Evolutionary conservation across 257 asterid genomes (phyloP).

Genomic region (Solanum corneliomulleri): DNA sequence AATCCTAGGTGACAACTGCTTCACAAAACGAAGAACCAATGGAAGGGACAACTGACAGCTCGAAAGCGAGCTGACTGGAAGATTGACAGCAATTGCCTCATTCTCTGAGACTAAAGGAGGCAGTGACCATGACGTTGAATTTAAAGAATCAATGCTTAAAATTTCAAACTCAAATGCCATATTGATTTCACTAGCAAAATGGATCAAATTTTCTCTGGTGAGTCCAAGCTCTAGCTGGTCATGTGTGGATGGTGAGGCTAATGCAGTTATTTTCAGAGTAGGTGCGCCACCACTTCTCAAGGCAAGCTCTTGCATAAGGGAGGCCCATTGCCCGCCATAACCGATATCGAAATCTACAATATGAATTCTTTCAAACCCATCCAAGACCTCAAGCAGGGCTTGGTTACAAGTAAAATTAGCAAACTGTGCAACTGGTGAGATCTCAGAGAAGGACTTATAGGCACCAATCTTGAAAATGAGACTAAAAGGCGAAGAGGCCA

Average conservation of each 20-base stretch:
- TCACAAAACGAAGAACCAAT: conserved; percentile 62
- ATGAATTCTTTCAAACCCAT: conserved; percentile 63
- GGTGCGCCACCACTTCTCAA: conserved; percentile 48
- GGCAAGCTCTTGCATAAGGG: conserved; percentile 95
- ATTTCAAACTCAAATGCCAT: conserved; percentile 61
- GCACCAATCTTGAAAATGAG: conserved; percentile 80
- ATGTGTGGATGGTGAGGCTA: conserved; percentile 57
- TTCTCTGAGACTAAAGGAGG: conserved; percentile 32
- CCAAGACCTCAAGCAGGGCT: conserved; percentile 70
- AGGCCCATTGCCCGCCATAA: conserved; percentile 93
- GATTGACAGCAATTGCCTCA: conserved; percentile 72
- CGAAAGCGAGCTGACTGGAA: conserved; percentile 55
- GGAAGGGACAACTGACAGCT: conserved; percentile 40
- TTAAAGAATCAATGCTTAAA: conserved; percentile 45
- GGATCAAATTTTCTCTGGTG: conserved; percentile 66
- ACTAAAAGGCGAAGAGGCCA: conserved; percentile 43
- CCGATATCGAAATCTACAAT: conserved; percentile 87
- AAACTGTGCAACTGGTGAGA: conserved; percentile 76
- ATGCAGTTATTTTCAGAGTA: conserved; percentile 61
- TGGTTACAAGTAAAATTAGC: conserved; percentile 88
- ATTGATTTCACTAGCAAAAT: conserved; percentile 63
- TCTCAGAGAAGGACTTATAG: conserved; percentile 79
- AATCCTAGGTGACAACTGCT: conserved; percentile 65
- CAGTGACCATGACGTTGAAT: conserved; percentile 55
- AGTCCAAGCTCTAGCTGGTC: conserved; percentile 76